Evolutionary conservation across 768 basidiomycete genomes (phyloP).

Genomic region (Pulveroboletus sp.): DNA sequence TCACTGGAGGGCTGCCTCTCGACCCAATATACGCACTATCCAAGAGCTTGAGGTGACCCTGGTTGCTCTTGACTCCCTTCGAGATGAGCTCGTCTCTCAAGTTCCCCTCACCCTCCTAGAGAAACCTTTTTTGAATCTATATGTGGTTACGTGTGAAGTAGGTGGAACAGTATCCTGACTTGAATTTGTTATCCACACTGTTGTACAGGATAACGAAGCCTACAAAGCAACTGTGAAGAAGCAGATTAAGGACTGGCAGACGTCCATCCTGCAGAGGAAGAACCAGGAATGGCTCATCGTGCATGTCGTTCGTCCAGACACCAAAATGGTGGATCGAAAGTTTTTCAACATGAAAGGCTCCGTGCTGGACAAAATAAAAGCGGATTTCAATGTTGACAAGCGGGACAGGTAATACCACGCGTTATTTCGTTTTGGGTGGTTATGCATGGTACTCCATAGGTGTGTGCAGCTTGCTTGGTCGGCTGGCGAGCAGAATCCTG

Average conservation of each 20-base stretch:
- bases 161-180: slow-evolving; percentile 15
- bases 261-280: slow-evolving; percentile 55
- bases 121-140: slow-evolving; percentile 81
- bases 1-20: slow-evolving; percentile 81
- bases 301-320: slow-evolving; percentile 74
- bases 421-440: slow-evolving; percentile 4
- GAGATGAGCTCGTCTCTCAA: slow-evolving; percentile 73
- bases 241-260: slow-evolving; percentile 93
- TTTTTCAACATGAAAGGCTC: slow-evolving; percentile 83
- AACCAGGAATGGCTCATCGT: slow-evolving; percentile 93
- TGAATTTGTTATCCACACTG: slow-evolving; percentile 6
- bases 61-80: slow-evolving; percentile 58
- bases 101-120: slow-evolving; percentile 75
- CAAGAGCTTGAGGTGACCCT: slow-evolving; percentile 82
- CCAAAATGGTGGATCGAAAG: slow-evolving; percentile 51
- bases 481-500: slow-evolving; percentile 64
- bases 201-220: slow-evolving; percentile 52
- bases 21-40: slow-evolving; percentile 76
- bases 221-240: slow-evolving; percentile 76
- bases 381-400: slow-evolving; percentile 89
- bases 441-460: slow-evolving; percentile 37
- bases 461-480: slow-evolving; percentile 82
- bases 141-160: slow-evolving; percentile 87
- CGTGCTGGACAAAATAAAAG: slow-evolving; percentile 83
- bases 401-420: slow-evolving; percentile 57